These are phyloP conservation scores for Coemansia sp. DNA, from an alignment of 192 early-diverging fungal genomes.

Conservation along the genomic window DNA sequence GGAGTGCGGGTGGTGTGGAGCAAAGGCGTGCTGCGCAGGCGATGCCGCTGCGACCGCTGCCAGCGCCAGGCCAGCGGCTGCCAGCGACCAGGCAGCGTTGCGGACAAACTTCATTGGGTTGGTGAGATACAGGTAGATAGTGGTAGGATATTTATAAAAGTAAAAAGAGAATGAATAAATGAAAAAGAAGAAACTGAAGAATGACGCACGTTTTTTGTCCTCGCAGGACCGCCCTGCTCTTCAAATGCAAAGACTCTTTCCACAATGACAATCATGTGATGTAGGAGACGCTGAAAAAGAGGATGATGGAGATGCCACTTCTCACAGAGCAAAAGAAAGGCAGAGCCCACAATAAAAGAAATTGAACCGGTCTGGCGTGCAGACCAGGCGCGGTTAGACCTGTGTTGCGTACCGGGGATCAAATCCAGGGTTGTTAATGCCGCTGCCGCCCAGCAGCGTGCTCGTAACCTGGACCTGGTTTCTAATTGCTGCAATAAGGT, in stretches of 20 bases:
- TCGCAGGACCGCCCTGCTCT: neutral
- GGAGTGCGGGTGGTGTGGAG: constrained; percentile 7
- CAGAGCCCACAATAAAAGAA: no score
- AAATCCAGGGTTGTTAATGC: constrained; percentile 26
- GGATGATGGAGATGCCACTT: neutral
- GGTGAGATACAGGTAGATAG: neutral
- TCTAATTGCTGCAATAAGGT: constrained; percentile 48
- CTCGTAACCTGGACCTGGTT: constrained; percentile 49
- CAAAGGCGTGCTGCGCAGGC: constrained; percentile 10
- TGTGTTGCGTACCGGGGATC: constrained; percentile 28
- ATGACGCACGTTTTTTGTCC: constrained; percentile 1
- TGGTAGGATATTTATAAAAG: neutral
- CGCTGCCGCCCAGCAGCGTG: constrained; percentile 36
- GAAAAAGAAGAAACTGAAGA: neutral
- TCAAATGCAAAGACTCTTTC: neutral
- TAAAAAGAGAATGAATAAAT: neutral
- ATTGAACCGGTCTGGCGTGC: neutral
- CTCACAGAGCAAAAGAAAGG: no score
- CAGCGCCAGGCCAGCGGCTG: constrained; percentile 28
- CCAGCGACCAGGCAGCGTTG: constrained; percentile 4
- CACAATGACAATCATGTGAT: constrained; percentile 1
- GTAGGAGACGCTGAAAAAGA: neutral
- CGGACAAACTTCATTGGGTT: constrained; percentile 13
- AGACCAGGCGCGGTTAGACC: constrained; percentile 10
- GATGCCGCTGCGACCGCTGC: constrained; percentile 19